A percentile compares a stretch with the other conserved stretches of the same genome.
These are phyloP conservation scores for Colletotrichum chlorophyti DNA, from an alignment of 2,329 filamentous ascomycete genomes.

Conservation along the genomic window DNA sequence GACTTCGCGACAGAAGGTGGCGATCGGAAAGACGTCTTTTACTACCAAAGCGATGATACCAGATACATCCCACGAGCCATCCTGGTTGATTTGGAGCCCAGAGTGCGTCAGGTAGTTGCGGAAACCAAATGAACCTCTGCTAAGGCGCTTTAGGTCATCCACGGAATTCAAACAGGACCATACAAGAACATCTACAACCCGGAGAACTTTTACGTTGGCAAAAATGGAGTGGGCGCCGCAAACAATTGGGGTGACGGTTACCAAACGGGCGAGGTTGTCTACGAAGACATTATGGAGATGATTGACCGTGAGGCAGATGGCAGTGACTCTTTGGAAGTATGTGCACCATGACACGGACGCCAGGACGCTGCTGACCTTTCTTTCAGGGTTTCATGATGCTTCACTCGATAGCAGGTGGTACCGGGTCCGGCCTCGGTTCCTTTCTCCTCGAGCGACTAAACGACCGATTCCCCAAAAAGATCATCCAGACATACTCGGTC, in stretches of 20 bases:
- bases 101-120: conserved; percentile 57
- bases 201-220: conserved; percentile 97
- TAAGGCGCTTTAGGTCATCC: conserved; percentile 69
- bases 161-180: conserved; percentile 88
- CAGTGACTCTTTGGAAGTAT: conserved; percentile 90
- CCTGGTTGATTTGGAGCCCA: conserved; percentile 90
- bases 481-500: conserved; percentile 98
- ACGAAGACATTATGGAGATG: conserved; percentile 99
- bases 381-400: conserved; percentile 93
- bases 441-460: conserved; percentile 96
- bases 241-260: conserved; percentile 99
- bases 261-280: conserved; percentile 86
- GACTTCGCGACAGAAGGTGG: conserved; percentile 98
- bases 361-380: conserved; percentile 32
- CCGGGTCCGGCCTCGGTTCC: conserved; percentile 92
- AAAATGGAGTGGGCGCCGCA: conserved; percentile 90
- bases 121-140: background rate
- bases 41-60: conserved; percentile 99
- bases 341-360: conserved; percentile 2
- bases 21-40: conserved; percentile 98
- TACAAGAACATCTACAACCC: conserved; percentile 99
- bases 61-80: conserved; percentile 97
- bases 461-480: conserved; percentile 97
- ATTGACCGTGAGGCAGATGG: conserved; percentile 98
- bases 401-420: conserved; percentile 96